A percentile compares a stretch with the other conserved stretches of the same genome.
These are phyloP conservation scores for Flagelloscypha sp. DNA, from an alignment of 768 basidiomycete genomes.

Conservation along the genomic window DNA sequence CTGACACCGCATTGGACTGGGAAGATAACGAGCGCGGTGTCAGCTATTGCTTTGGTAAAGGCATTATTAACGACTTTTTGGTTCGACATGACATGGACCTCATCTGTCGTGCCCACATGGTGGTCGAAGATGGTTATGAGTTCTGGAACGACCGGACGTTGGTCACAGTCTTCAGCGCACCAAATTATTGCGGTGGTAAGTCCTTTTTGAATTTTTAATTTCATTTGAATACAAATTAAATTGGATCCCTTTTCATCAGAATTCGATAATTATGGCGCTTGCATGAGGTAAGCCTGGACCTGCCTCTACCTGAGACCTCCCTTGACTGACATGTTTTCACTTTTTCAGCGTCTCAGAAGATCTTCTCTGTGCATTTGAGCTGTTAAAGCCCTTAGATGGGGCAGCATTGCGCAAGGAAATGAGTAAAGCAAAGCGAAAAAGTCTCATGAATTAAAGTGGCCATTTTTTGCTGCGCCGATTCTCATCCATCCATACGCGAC, in stretches of 20 bases:
- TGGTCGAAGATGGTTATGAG: constrained; percentile 98
- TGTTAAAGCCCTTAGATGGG: constrained; percentile 92
- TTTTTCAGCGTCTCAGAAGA: constrained; percentile 83
- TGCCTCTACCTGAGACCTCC: constrained; percentile 2
- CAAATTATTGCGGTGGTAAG: constrained; percentile 93
- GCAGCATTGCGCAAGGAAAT: constrained; percentile 95
- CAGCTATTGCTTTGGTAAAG: constrained; percentile 98
- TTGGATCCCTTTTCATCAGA: constrained; percentile 36
- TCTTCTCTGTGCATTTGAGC: constrained; percentile 92
- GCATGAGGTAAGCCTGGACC: constrained; percentile 64
- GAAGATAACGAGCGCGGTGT: constrained; percentile 99
- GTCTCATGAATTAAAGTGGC: no score
- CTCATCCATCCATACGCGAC: no score
- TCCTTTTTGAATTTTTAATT: constrained; percentile 13
- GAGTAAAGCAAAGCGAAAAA: constrained; percentile 98
- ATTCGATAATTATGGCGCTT: constrained; percentile 93
- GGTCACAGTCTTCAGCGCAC: constrained; percentile 98
- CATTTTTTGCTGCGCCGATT: no score
- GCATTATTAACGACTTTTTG: constrained; percentile 93
- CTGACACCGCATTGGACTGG: constrained; percentile 96
- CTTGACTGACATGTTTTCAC: constrained; percentile 11
- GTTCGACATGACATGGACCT: constrained; percentile 97
- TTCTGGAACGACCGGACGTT: constrained; percentile 99
- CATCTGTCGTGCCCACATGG: constrained; percentile 99
- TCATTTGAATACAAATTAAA: constrained; percentile 9